Evolutionary conservation across 2,329 filamentous ascomycete genomes (phyloP), one percentile per base, ranked within the genome.

Genomic region (Teratosphaeria epicoccoides): DNA sequence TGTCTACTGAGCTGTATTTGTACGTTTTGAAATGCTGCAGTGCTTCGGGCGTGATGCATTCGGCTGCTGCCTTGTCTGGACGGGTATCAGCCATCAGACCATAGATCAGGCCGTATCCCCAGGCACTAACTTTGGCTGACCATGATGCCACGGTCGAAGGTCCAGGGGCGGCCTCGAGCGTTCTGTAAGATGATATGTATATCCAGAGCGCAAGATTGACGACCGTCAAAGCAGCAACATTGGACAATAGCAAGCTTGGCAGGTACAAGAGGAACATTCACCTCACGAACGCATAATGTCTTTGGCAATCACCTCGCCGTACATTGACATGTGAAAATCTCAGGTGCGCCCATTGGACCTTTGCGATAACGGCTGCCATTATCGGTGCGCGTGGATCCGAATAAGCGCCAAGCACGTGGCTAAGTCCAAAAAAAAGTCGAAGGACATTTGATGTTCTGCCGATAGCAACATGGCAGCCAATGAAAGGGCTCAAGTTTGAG

Each of bases 1-100:
- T 91, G 76, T 98, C 93, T 70, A 98, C 89, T 64, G 86, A 88
- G 62, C 89, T 95, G 72, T 98, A 98, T 68, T 96, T 94, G 82
- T 98, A 98, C 54, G 85, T 84, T 72, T 89, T 93, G 63, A 98
- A 83, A 69, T 96, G 90, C 55, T 86, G 77, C 61, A 98, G 80
- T 50, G 88, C 88, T 64, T 97, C 89, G 63, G 95, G 88, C 24
- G 90, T 94, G 61, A 97, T 49, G 43, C 49, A 49, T 24, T 52
- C 49, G 25, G 49, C 52, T 12, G 43, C 49, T 14, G 52, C 52
- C 47, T 52, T 49, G 7, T 43, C 52, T 54, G 33, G 33, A 17
- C 33, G n/a, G 6, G n/a, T 22, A 17, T 40, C n/a, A 40, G 33
- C 14, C 33, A 20, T 40, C 14, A 40, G n/a, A 7, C 9, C 6